Evolutionary conservation across 1,139 yeast species (phyloP), one percentile per base, ranked within the genome.

Genomic region (Saccharomyces hybrid): DNA sequence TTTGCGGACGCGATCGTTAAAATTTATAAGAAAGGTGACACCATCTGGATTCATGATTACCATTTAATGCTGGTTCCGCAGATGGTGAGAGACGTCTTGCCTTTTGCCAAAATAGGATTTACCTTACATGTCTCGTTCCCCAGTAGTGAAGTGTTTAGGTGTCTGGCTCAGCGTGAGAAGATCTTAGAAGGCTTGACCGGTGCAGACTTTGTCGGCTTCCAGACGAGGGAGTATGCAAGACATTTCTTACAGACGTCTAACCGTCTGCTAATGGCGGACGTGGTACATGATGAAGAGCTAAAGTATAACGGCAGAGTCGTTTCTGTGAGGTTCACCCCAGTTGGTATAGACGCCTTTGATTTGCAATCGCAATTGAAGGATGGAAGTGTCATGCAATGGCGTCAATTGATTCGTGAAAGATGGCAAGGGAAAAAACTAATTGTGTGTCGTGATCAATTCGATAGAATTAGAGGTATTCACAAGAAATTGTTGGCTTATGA

Each of bases 61-160:
- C 98, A 93, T 72, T 75, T 93, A 59, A 77, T 93, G 72, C 75
- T 93, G 47, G 91, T 90, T 1, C 98, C 98, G 0, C 78, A 78
- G 57, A 85, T 93, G 95, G 78, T 93, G 5, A 79, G 97, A 60
- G 78, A 82, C 55, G 73, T 78, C 60, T 71, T 90, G 26, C 97
- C 97, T 13, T 70, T 81, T 57, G 98, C 96, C 4, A 83, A 87
- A 61, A 90, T 95, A 63, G 98, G 97, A 0, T 85, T 93, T 63
- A 93, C 89, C 71, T 75, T 93, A 56, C 99, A 95, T 66, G 90
- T 93, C 25, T 88, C 98, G 1, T 93, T 93, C 75, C 99, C 99
- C 6, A 88, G 97, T 2, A 84, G 95, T 50, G 99, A 93, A 70
- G 96, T 93, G 3, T 95, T 93, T 73, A 78, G 98, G 61, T 91